Conservation (phyloP, 106 monocot species). For the Cymbidium sinense region DNA sequence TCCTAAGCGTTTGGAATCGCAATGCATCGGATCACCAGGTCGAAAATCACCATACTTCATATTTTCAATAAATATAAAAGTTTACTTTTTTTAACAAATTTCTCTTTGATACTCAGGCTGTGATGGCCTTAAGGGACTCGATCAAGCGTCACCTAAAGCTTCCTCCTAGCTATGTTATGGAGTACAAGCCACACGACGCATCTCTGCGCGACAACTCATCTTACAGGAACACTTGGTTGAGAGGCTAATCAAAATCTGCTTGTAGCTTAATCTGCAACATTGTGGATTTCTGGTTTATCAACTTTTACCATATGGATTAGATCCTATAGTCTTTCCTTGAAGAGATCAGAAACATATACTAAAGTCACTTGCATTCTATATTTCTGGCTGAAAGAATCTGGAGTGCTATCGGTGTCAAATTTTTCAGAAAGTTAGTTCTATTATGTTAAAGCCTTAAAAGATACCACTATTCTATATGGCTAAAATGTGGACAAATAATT, state of each 20-base stretch:
- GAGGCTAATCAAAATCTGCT: conserved; percentile 37
- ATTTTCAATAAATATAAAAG: not conserved
- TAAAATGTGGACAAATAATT: too few species aligned
- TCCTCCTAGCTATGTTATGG: conserved; percentile 87
- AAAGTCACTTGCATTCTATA: not conserved
- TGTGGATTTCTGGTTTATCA: not conserved
- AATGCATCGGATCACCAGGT: conserved; percentile 87
- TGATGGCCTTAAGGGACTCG: conserved; percentile 85
- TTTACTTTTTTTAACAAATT: not conserved
- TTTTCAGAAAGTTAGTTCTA: not conserved
- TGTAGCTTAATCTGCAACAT: not conserved
- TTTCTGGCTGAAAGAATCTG: not conserved
- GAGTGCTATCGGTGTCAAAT: not conserved
- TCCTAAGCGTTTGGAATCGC: conserved; percentile 92
- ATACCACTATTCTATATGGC: too few species aligned
- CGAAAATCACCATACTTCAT: not conserved
- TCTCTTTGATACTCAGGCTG: conserved; percentile 36
- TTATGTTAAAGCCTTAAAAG: not conserved
- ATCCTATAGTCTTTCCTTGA: not conserved
- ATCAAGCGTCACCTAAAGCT: conserved; percentile 92
- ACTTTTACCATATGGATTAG: not conserved
- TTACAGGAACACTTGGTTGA: conserved; percentile 85
- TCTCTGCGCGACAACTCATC: conserved; percentile 93
- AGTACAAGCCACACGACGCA: conserved; percentile 92
- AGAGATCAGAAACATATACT: not conserved